Evolutionary conservation across 768 basidiomycete species (phyloP), one percentile per base, ranked within the genome.

Genomic region (Daedalea quercina): DNA sequence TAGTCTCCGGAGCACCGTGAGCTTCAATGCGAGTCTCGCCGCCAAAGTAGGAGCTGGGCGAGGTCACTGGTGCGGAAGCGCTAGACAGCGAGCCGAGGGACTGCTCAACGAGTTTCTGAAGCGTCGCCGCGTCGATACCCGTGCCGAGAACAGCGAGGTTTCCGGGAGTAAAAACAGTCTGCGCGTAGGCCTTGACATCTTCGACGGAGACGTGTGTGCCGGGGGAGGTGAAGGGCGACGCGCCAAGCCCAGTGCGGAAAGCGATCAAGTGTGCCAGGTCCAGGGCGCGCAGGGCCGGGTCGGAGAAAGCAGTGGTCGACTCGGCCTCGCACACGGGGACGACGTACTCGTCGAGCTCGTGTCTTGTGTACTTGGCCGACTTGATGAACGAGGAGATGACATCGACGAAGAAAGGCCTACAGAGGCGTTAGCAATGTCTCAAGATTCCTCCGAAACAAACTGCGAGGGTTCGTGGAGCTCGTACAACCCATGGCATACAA

Each of bases 161-260:
- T 54, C 76, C 82, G 63, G 85, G 83, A 49, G 79, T 74, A 70
- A 94, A 94, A 22, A 82, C 83, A 50, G 80, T 69, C 26, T 78
- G 67, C 56, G 92, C 92, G 62, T 80, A 94, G 1, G 78, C 70
- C 65, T 85, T 83, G 62, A 95, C 78, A 58, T 91, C 86, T 12
- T 77, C 78, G 20, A 78, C 76, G 45, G 82, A 78, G 60, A 90
- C 69, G 59, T 77, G 70, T 54, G 72, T 72, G 64, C 89, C 83
- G 15, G 81, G 74, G n/a, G 85, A 74, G 19, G 93, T 87, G 70
- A 90, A 92, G 55, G 97, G 80, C 22, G 94, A 87, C 60, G 87
- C 79, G 61, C 95, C 95, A 62, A 98, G 92, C 15, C 95, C 95
- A 41, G 76, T 77, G 64, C 94, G 92, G 88, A 98, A 99, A 42